Evolutionary conservation across 371 early-diverging fungal species (phyloP).

Genomic region (Actinomucor elegans): DNA sequence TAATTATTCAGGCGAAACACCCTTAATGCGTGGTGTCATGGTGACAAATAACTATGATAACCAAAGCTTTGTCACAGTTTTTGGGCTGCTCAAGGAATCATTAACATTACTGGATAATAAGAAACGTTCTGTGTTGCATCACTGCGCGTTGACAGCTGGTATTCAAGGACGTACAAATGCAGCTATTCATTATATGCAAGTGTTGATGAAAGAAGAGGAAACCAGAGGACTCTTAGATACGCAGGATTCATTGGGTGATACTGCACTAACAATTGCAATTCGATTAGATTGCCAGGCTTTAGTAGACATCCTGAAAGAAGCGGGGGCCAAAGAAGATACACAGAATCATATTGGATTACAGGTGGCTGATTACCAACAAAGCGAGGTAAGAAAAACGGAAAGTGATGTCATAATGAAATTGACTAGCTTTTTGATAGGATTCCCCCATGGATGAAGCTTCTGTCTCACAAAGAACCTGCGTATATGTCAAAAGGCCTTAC

Average conservation of each 20-base stretch:
- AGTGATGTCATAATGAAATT: too few species aligned
- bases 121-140: constrained; percentile 84
- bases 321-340: constrained; percentile 74
- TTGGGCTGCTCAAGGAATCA: constrained; percentile 68
- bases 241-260: constrained; percentile 23
- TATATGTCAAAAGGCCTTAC: constrained; percentile 14
- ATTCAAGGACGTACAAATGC: constrained; percentile 64
- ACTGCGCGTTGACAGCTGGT: constrained; percentile 70
- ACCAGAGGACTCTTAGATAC: constrained; percentile 1
- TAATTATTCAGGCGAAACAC: constrained; percentile 79
- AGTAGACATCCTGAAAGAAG: constrained; percentile 69
- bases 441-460: constrained; percentile 8
- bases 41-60: constrained; percentile 84
- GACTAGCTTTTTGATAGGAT: constrained; percentile 1
- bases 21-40: constrained; percentile 83
- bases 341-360: constrained; percentile 74
- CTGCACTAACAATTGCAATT: constrained; percentile 64
- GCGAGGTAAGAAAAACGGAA: too few species aligned
- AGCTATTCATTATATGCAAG: constrained; percentile 76
- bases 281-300: constrained; percentile 67
- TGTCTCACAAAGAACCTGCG: not conserved
- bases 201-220: constrained; percentile 41
- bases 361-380: constrained; percentile 66
- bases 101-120: constrained; percentile 68
- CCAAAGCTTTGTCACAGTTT: constrained; percentile 72